Evolutionary conservation across 2,329 filamentous ascomycete genomes (phyloP).

Genomic region (Ustulina deusta): DNA sequence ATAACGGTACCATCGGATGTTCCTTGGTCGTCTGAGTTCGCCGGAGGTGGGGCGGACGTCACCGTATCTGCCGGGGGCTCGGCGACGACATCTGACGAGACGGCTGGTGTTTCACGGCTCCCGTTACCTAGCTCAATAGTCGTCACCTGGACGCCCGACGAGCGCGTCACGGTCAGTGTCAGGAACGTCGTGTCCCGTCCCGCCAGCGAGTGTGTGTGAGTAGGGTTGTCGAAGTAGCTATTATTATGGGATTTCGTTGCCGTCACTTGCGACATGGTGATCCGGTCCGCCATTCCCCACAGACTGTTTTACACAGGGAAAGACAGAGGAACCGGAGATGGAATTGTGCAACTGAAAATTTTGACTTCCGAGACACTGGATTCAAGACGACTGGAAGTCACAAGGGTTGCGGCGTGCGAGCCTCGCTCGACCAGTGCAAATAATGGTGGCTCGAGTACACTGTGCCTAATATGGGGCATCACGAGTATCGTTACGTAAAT

Average conservation of each 20-base stretch:
- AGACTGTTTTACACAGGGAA: neutral
- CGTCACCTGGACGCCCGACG: conserved; percentile 14
- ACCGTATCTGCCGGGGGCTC: neutral
- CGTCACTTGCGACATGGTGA: conserved; percentile 16
- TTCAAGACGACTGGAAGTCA: neutral
- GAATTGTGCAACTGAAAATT: neutral
- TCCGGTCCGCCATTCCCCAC: neutral
- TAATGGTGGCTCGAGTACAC: neutral
- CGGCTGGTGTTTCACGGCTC: neutral
- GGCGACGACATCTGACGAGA: neutral
- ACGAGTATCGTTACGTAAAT: neutral
- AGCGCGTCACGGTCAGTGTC: conserved; percentile 30
- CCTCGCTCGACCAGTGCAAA: neutral
- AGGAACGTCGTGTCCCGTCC: conserved; percentile 9
- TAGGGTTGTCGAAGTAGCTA: neutral
- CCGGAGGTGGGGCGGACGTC: neutral
- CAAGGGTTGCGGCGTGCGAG: neutral
- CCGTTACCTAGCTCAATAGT: conserved; percentile 35
- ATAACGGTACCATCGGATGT: conserved; percentile 28
- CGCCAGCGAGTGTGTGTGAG: neutral
- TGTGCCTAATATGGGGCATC: neutral
- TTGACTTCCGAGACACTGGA: neutral
- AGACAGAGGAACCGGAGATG: neutral
- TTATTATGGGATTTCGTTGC: neutral
- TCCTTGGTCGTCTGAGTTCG: neutral